Base-by-base conservation (phyloP, 805 yeast genomes). In the Saccharomycodes ludwigii region DNA sequence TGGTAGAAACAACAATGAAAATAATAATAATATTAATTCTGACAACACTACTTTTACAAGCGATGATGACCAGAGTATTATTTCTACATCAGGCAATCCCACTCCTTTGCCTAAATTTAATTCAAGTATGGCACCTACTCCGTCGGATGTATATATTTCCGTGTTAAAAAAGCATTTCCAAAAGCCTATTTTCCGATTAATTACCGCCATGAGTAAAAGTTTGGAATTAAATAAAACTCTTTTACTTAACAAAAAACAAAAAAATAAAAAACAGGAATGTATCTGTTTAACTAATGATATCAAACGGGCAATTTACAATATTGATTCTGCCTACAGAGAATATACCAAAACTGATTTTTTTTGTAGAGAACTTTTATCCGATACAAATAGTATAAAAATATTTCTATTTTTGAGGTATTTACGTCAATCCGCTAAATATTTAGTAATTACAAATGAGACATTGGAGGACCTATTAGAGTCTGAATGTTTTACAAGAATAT, bases 381-480 rank as follows among this genome's bases (percentile, higher is more conserved):
- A 58, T 33, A 55, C 54, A 18, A 53, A 57, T 4, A 50, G 56
- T 14, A 57, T 58, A 20, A 54, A 59, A 28, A 53, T 60, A 15
- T 59, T 65, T 37, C 39, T 66, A 11, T 58, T 59, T 30, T 34
- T 66, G 4, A 49, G 65, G 36, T 64, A 62, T 30, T 35, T 63
- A 4, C 48, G 65, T 37, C 65, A 62, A 34, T 46, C 65, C 1
- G 59, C 68, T 2, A 56, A 61, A 15, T 42, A 50, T 38, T 25
- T 60, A n/a, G 27, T 58, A 4, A 37, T 42, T 2, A 47, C 54
- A 0, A 28, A 47, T 2, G 44, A 50, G 3, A 36, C 52, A 11
- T 37, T 57, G 10, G 20, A 36, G 12, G 40, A 33, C 9, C 31
- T 30, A 7, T 10, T 24, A n/a, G 7, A 27, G n/a, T 16, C 18